Percentiles rank a stretch among this genome's conserved stretches.
These are phyloP conservation scores for Sporothrix protearum DNA, from an alignment of 2,329 filamentous ascomycete genomes.

Conservation along the genomic window DNA sequence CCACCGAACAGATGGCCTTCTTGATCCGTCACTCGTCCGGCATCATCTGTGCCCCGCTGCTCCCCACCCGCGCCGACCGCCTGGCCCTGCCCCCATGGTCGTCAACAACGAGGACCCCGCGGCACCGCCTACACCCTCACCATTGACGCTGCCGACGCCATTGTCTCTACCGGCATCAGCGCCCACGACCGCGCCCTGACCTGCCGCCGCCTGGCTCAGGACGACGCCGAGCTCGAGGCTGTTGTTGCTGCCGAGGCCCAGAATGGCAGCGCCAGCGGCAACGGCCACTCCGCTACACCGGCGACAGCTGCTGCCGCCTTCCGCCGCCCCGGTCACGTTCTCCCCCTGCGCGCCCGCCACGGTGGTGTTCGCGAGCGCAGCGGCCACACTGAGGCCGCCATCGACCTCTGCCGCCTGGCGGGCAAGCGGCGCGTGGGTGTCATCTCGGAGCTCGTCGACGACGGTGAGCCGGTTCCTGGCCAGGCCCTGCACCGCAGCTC, in stretches of 20 bases:
- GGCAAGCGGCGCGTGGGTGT: constrained; percentile 74
- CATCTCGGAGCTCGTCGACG: constrained; percentile 89
- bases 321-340: constrained; percentile 81
- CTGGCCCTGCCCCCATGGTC: constrained; percentile 92
- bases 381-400: constrained; percentile 90
- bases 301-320: constrained; percentile 58
- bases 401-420: constrained; percentile 83
- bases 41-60: constrained; percentile 84
- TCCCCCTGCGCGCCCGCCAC: constrained; percentile 73
- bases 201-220: constrained; percentile 67
- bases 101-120: constrained; percentile 68
- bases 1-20: constrained; percentile 89
- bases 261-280: constrained; percentile 3
- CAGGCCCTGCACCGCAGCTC: constrained; percentile 61
- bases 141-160: constrained; percentile 71
- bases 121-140: constrained; percentile 91
- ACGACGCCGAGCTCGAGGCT: constrained; percentile 24
- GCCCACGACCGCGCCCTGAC: constrained; percentile 83
- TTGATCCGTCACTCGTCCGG: constrained; percentile 89
- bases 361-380: constrained; percentile 76
- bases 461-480: constrained; percentile 69
- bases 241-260: constrained; percentile 4
- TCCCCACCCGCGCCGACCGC: constrained; percentile 61
- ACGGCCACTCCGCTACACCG: not conserved
- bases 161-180: constrained; percentile 82